These are phyloP conservation scores for Oxalis stricta DNA, from an alignment of 441 rosid species.

Conservation along the genomic window DNA sequence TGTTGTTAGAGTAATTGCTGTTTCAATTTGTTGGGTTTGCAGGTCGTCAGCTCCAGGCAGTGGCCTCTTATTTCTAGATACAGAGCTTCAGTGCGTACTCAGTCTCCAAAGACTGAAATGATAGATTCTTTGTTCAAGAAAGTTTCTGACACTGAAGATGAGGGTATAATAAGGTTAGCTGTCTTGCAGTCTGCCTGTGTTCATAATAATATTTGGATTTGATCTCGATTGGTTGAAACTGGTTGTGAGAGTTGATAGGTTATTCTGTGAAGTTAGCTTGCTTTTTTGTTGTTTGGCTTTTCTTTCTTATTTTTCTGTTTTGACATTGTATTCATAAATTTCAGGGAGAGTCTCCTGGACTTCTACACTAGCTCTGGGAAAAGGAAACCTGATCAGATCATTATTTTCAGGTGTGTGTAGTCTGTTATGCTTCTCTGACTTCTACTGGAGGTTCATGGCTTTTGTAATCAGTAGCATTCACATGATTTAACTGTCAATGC, in stretches of 20 bases:
- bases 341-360: slow-evolving; percentile 61
- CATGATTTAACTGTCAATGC: too few species aligned
- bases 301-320: not conserved
- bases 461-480: too few species aligned
- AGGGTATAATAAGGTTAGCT: slow-evolving; percentile 57
- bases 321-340: not conserved
- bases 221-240: not conserved
- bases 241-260: too few species aligned
- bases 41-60: slow-evolving; percentile 66
- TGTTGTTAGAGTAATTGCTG: not conserved
- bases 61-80: slow-evolving; percentile 80
- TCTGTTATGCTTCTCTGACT: not conserved
- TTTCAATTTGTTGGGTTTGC: not conserved
- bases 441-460: too few species aligned
- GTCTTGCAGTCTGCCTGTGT: too few species aligned
- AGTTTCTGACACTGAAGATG: slow-evolving; percentile 42
- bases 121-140: slow-evolving; percentile 47
- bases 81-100: slow-evolving; percentile 70
- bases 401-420: slow-evolving; percentile 56
- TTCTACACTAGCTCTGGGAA: slow-evolving; percentile 58
- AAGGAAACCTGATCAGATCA: slow-evolving; percentile 68
- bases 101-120: slow-evolving; percentile 75
- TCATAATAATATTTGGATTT: not conserved
- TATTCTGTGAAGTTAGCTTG: not conserved
- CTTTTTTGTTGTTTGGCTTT: not conserved